Percentiles rank a stretch among this genome's conserved stretches.
Conservation (phyloP, 129 eudicot genomes). For the Saussurea involucrata region DNA sequence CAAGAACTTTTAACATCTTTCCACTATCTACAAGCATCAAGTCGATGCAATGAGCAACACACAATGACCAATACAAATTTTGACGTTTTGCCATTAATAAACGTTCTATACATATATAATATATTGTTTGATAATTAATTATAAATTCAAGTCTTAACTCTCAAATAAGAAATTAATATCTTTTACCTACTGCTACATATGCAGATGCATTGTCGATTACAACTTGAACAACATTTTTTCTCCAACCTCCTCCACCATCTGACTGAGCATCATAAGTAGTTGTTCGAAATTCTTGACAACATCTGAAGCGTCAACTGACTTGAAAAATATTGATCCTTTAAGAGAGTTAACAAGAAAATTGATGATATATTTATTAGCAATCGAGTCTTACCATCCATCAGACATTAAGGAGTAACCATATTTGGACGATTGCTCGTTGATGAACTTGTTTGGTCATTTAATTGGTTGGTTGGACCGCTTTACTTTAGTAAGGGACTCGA, state of each 20-base stretch:
- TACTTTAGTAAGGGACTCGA: no score
- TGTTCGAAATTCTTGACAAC: not conserved
- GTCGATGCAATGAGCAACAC: constrained; percentile 10
- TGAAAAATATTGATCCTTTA: not conserved
- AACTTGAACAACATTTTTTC: not conserved
- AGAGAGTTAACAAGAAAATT: not conserved
- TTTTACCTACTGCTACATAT: not conserved
- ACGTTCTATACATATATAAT: no score
- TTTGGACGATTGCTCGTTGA: no score
- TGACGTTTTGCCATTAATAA: not conserved
- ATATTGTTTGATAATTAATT: no score
- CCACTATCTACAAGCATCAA: constrained; percentile 1
- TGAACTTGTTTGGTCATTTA: no score
- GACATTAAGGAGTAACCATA: no score
- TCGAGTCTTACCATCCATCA: no score
- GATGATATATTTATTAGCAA: not conserved
- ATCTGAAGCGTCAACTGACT: not conserved
- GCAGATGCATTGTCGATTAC: not conserved
- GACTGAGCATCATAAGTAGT: not conserved
- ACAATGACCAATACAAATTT: constrained; percentile 1
- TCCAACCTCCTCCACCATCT: not conserved
- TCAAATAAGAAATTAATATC: not conserved
- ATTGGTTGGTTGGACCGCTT: no score
- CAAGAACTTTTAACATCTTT: not conserved
- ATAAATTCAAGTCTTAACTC: no score